phyloP scores from a whole-genome alignment of 2,329 filamentous ascomycete genomes.

The Chaetomium sp. region DNA sequence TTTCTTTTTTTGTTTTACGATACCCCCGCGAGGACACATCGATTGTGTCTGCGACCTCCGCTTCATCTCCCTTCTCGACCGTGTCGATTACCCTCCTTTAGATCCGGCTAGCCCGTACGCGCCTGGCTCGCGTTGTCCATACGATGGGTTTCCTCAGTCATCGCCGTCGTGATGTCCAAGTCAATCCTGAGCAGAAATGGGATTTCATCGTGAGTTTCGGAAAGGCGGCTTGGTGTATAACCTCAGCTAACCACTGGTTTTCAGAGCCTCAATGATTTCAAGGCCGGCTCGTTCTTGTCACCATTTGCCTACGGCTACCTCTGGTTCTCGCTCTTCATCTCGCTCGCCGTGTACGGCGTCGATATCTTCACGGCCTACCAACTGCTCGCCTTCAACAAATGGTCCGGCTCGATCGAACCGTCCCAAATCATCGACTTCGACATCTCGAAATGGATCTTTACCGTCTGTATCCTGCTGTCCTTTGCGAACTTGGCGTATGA shows the following conservation, averaged over 20 bases:
- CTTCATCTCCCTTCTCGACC: slow-evolving; percentile 19
- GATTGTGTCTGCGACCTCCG: slow-evolving; percentile 17
- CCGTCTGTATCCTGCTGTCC: slow-evolving; percentile 83
- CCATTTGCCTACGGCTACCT: slow-evolving; percentile 79
- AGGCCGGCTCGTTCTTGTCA: slow-evolving; percentile 68
- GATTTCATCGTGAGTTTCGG: slow-evolving; percentile 68
- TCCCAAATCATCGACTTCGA: slow-evolving; percentile 60
- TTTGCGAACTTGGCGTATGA: slow-evolving; percentile 76
- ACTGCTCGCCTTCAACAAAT: slow-evolving; percentile 78
- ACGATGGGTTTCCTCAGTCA: slow-evolving; percentile 63
- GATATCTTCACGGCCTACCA: slow-evolving; percentile 94
- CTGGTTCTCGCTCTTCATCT: slow-evolving; percentile 71
- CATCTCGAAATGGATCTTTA: slow-evolving; percentile 92
- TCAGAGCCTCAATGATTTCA: slow-evolving; percentile 67
- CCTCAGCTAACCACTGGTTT: background rate
- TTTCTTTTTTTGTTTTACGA: slow-evolving; percentile 15
- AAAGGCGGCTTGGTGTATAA: background rate
- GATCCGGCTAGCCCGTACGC: slow-evolving; percentile 8
- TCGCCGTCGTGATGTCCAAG: slow-evolving; percentile 53
- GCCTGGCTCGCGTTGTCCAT: slow-evolving; percentile 17
- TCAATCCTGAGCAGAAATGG: slow-evolving; percentile 86
- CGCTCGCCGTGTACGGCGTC: slow-evolving; percentile 76
- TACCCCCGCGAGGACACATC: slow-evolving; percentile 19
- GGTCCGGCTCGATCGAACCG: slow-evolving; percentile 78
- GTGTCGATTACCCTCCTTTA: slow-evolving; percentile 19